These are phyloP conservation scores for Aegle marmelos DNA, from an alignment of 345 rosid genomes.

Conservation along the genomic window DNA sequence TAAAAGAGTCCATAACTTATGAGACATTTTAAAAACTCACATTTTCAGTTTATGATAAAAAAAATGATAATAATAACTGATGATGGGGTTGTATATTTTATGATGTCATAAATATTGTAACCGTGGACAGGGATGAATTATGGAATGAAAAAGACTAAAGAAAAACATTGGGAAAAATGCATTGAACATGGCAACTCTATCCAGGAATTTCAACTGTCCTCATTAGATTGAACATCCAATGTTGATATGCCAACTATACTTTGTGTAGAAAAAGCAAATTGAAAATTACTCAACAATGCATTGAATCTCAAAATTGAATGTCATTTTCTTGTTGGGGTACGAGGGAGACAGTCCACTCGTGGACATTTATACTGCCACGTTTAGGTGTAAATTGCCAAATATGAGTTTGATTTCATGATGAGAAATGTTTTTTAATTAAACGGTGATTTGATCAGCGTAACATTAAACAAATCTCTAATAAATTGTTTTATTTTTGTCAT, in stretches of 20 bases:
- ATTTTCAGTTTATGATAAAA: too few relatives aligned
- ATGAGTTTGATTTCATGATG: background rate
- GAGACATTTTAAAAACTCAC: too few relatives aligned
- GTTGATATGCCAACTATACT: background rate
- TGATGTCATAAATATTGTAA: background rate
- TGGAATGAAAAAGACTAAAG: background rate
- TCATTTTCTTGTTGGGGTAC: slow-evolving; percentile 32
- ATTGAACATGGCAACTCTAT: background rate
- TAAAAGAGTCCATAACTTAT: too few relatives aligned
- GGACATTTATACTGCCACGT: slow-evolving; percentile 28
- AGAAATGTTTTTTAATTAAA: background rate
- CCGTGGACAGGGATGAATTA: background rate
- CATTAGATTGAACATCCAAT: background rate
- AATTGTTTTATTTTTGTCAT: background rate
- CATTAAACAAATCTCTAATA: background rate
- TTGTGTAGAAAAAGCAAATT: background rate
- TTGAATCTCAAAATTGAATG: slow-evolving; percentile 1
- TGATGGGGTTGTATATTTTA: background rate
- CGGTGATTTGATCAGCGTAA: background rate
- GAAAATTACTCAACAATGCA: background rate
- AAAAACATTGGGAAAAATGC: background rate
- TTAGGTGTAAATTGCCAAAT: slow-evolving; percentile 8
- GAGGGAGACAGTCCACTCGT: slow-evolving; percentile 50
- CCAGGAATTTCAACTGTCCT: background rate
- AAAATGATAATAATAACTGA: too few relatives aligned